Evolutionary conservation across 2,329 filamentous ascomycete genomes (phyloP), one percentile per base, ranked within the genome.

Genomic region (Pseudocercospora crystallina): DNA sequence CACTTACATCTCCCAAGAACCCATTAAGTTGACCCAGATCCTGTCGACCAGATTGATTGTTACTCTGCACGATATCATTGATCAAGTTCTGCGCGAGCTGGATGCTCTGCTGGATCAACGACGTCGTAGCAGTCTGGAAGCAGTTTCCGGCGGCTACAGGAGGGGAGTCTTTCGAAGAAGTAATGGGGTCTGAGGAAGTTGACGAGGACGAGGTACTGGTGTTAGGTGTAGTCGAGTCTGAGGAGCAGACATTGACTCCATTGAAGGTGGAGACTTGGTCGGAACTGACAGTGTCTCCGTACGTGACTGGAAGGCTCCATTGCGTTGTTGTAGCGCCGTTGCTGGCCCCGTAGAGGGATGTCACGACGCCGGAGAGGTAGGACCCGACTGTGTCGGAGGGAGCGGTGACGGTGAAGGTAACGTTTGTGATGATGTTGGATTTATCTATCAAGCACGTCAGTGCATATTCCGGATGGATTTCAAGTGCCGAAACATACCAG

Each of bases 21-120:
- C 51, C 54, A 20, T 54, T 54, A 5, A 54, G 37, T 36, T 57
- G 31, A 1, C 51, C 51, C n/a, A 54, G 51, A 31, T 54, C 49
- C 26, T 49, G 38, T 3, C 31, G 42, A 8, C 44, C 54, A 32
- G 51, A 49, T 34, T 40, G 42, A 26, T 54, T 51, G 42, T 54
- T 51, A 8, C 34, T 40, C 15, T 54, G 47, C 5, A 43, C 35
- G 26, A 57, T 51, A 42, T 43, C 43, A 35, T 48, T 43, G 48
- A 57, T 54, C n/a, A 54, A 35, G n/a, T 38, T 47, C 31, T 53
- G 44, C 5, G 53, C 37, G 11, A 37, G 36, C 26, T 42, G 39
- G 9, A 56, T 41, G 7, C 37, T 47, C 1, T 38, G 36, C 37
- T 56, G 53, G n/a, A 56, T 56, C 1, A 52, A 29, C 13, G 46